A percentile compares a stretch with the other conserved stretches of the same genome.
Evolutionary conservation across 1,284 basidiomycete genomes (phyloP).

Genomic region (Leccinum ponderosum): DNA sequence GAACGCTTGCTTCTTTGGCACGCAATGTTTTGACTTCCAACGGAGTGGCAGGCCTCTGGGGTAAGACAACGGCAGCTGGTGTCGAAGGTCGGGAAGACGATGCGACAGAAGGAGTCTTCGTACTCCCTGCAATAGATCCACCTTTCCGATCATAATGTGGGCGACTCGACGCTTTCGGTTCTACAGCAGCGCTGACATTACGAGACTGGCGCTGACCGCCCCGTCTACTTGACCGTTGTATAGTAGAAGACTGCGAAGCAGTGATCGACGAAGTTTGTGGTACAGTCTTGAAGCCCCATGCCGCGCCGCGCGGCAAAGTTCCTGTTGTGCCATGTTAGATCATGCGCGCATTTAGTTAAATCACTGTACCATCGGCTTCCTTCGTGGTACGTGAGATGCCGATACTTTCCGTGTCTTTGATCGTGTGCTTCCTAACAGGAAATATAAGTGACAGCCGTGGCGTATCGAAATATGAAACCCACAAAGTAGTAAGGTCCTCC

Average conservation of each 20-base stretch:
- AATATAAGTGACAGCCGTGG: slow-evolving; percentile 15
- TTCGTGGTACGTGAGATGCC: slow-evolving; percentile 45
- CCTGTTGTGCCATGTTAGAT: slow-evolving; percentile 20
- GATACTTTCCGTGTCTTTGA: slow-evolving; percentile 80
- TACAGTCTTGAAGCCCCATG: slow-evolving; percentile 71
- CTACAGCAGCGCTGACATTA: slow-evolving; percentile 32
- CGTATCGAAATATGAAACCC: slow-evolving; percentile 35
- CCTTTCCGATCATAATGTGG: slow-evolving; percentile 41
- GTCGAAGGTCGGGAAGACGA: slow-evolving; percentile 69
- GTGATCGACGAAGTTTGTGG: slow-evolving; percentile 19
- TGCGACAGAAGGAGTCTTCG: slow-evolving; percentile 50
- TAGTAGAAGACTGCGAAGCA: slow-evolving; percentile 24
- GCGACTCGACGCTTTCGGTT: slow-evolving; percentile 38
- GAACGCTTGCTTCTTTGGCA: slow-evolving; percentile 40
- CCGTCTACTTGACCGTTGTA: slow-evolving; percentile 44
- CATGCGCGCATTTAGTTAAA: background rate
- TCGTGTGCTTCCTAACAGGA: slow-evolving; percentile 73
- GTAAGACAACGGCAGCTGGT: slow-evolving; percentile 42
- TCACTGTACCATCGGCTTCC: slow-evolving; percentile 59
- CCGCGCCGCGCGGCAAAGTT: slow-evolving; percentile 78
- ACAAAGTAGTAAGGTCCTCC: slow-evolving; percentile 89
- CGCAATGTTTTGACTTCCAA: slow-evolving; percentile 42
- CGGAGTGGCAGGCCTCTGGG: slow-evolving; percentile 49
- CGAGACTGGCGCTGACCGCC: slow-evolving; percentile 44
- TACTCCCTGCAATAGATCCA: slow-evolving; percentile 26